Evolutionary conservation across 805 yeast genomes (phyloP).

Genomic region (Ogataea trehalophila): DNA sequence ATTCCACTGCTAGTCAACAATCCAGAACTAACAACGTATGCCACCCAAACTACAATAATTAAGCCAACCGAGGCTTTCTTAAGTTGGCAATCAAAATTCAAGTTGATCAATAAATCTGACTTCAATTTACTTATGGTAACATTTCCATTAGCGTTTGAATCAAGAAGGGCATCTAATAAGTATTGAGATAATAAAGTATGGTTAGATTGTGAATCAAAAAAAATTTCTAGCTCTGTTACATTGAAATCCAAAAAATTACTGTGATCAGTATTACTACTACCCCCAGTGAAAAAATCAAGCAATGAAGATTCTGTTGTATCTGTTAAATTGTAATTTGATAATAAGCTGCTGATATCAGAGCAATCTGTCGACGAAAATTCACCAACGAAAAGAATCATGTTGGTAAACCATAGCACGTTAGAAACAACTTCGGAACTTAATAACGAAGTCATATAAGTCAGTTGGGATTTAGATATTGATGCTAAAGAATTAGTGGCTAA

Average conservation of each 20-base stretch:
- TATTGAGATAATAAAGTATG: constrained; percentile 1
- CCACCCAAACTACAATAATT: constrained; percentile 10
- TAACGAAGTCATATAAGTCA: constrained; percentile 36
- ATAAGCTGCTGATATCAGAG: constrained; percentile 16
- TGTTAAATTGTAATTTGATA: constrained; percentile 24
- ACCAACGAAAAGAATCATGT: constrained; percentile 21
- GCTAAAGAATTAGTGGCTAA: constrained; percentile 6
- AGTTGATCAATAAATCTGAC: constrained; percentile 9
- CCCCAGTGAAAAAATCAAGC: constrained; percentile 17
- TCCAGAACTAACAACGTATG: constrained; percentile 13
- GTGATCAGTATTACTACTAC: background rate
- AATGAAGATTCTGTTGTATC: constrained; percentile 7
- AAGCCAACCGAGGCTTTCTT: constrained; percentile 20
- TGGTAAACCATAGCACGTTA: constrained; percentile 22
- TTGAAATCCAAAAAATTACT: constrained; percentile 3
- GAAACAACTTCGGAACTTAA: constrained; percentile 28
- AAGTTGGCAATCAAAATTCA: constrained; percentile 17
- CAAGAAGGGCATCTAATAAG: constrained; percentile 1
- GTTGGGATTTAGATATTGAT: constrained; percentile 26
- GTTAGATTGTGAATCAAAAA: constrained; percentile 4
- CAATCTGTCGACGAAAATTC: constrained; percentile 27
- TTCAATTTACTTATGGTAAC: constrained; percentile 12
- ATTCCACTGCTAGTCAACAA: constrained; percentile 10
- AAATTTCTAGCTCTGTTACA: constrained; percentile 5
- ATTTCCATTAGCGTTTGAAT: constrained; percentile 4